These are phyloP conservation scores for Serendipita sp. DNA, from an alignment of 768 basidiomycete genomes.

Conservation along the genomic window DNA sequence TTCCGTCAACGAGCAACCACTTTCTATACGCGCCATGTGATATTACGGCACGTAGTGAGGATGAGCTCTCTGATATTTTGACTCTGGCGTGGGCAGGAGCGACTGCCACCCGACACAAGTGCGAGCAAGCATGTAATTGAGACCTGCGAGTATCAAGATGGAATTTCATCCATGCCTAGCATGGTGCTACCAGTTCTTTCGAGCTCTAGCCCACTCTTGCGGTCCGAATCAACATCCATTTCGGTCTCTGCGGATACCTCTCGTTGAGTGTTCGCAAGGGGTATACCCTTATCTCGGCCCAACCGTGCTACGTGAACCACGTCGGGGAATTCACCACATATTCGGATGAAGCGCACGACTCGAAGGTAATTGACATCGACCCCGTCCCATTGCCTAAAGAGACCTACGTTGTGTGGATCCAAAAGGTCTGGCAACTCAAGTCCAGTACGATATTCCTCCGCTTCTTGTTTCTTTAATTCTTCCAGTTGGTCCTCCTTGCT, in stretches of 20 bases:
- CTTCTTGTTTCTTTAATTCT: constrained; percentile 49
- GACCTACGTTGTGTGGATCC: constrained; percentile 44
- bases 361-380: constrained; percentile 54
- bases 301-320: background rate
- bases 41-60: no score
- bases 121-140: no score
- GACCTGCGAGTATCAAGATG: background rate
- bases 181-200: background rate
- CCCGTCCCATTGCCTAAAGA: constrained; percentile 69
- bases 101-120: no score
- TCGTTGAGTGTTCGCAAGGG: background rate
- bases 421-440: constrained; percentile 73
- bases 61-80: no score
- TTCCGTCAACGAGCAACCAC: background rate
- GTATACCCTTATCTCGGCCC: background rate
- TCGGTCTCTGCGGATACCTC: background rate
- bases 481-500: constrained; percentile 48
- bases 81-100: no score
- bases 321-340: constrained; percentile 30
- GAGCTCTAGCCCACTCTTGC: background rate
- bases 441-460: constrained; percentile 62
- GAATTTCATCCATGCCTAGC: background rate
- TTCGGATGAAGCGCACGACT: constrained; percentile 58
- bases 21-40: no score
- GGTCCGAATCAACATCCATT: background rate